These are phyloP conservation scores for Poteriospumella lacustris DNA, from an alignment of 108 stramenopile genomes.

Conservation along the genomic window DNA sequence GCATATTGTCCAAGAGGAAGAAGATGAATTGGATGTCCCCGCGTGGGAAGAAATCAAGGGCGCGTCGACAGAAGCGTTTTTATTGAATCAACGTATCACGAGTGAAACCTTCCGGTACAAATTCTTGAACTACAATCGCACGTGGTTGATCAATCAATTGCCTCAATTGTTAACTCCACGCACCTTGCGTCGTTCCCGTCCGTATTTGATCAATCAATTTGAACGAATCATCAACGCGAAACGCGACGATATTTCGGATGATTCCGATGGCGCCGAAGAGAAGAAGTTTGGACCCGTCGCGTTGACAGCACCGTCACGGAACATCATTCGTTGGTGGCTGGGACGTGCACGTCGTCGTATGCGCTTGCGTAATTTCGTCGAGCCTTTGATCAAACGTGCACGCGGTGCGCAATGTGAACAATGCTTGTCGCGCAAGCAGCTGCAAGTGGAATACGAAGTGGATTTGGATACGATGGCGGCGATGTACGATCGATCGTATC, in stretches of 20 bases:
- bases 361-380: slow-evolving; percentile 48
- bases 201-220: slow-evolving; percentile 71
- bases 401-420: slow-evolving; percentile 64
- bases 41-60: slow-evolving; percentile 51
- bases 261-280: slow-evolving; percentile 56
- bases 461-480: slow-evolving; percentile 17
- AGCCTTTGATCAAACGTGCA: slow-evolving; percentile 52
- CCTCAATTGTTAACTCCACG: slow-evolving; percentile 70
- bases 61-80: slow-evolving; percentile 58
- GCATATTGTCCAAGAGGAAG: slow-evolving; percentile 51
- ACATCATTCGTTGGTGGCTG: slow-evolving; percentile 51
- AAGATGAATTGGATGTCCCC: slow-evolving; percentile 50
- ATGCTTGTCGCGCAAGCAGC: slow-evolving; percentile 61
- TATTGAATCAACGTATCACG: slow-evolving; percentile 70
- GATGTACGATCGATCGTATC: slow-evolving; percentile 18
- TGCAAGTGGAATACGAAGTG: slow-evolving; percentile 57
- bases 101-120: slow-evolving; percentile 73
- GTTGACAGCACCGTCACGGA: slow-evolving; percentile 55
- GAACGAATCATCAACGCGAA: slow-evolving; percentile 60
- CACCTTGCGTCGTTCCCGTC: slow-evolving; percentile 60
- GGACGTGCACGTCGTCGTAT: slow-evolving; percentile 52
- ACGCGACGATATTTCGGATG: slow-evolving; percentile 61
- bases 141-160: slow-evolving; percentile 68
- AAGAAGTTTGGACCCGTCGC: slow-evolving; percentile 61
- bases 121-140: slow-evolving; percentile 72